Evolutionary conservation across 208 protist genomes (phyloP).

Genomic region (Acanthamoeba castellanii): DNA sequence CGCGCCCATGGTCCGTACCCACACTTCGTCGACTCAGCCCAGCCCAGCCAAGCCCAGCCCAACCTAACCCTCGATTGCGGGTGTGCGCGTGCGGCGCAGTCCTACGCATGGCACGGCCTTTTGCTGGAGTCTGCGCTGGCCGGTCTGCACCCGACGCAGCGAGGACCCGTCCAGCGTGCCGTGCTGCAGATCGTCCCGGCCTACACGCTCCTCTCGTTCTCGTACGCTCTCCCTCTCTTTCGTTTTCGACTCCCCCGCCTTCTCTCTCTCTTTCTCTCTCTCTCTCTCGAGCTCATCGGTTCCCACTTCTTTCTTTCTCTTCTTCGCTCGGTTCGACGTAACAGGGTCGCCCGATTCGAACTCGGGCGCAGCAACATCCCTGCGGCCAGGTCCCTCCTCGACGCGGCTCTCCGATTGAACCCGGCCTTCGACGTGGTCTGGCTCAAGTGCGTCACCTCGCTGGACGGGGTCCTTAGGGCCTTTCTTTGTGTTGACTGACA

Average conservation of each 20-base stretch:
- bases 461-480: not conserved
- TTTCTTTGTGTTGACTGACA: not conserved
- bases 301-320: not conserved
- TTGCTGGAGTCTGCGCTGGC: slow-evolving; percentile 20
- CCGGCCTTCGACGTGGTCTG: slow-evolving; percentile 27
- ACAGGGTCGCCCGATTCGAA: slow-evolving; percentile 29
- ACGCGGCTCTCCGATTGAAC: not conserved
- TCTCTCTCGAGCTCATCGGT: not conserved
- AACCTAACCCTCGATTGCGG: not conserved
- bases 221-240: not conserved
- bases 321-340: not conserved
- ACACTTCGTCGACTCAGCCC: not conserved
- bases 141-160: not conserved
- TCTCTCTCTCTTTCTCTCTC: too few relatives aligned
- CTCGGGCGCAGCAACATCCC: not conserved
- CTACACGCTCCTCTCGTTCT: not conserved
- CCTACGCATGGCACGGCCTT: not conserved
- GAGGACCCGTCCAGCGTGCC: not conserved
- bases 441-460: not conserved
- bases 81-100: not conserved
- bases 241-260: too few relatives aligned
- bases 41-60: not conserved
- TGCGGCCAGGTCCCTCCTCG: not conserved
- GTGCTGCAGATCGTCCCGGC: not conserved
- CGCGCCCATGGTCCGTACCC: not conserved